Base-by-base conservation (phyloP, 495 filamentous ascomycete species). In the Aspergillus sclerotioniger region DNA sequence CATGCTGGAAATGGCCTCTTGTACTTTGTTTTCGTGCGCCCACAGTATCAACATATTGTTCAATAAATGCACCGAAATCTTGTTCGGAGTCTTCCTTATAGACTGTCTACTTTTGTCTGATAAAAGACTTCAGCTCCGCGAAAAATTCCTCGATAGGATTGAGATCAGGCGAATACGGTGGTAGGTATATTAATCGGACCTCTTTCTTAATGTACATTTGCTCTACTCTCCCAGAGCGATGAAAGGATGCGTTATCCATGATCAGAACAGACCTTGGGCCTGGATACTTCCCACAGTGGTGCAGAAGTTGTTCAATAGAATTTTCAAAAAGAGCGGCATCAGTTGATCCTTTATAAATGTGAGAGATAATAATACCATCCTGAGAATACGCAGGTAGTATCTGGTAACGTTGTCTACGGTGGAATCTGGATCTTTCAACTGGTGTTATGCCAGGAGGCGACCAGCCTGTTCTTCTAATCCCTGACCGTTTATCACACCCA, bases 161-260 rank as follows among this genome's bases (percentile, higher is more conserved):
- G 4, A 70, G 49, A 54, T 68, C 65, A 10, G 59, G 64, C 16
- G 60, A 68, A 41, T 71, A 68, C n/a, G 59, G 59, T 0, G 62
- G 63, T 6, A 68, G 33, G 48, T 67, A 77, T 25, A 74, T 16
- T 6, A 77, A 54, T 46, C 66, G 72, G 1, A 79, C 74, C 19
- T 76, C 70, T 29, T 70, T 67, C 28, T 67, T 58, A 10, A 45
- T 43, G 53, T 66, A 79, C 55, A 76, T 57, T 35, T 72, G 51
- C 47, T 72, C 45, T n/a, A 77, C 60, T 39, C 61, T 47, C 6
- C 72, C 62, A 5, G 61, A 64, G 58, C 64, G 64, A 60, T 80
- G 63, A 52, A 78, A 72, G 16, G 72, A 76, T 17, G 70, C 67
- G 64, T 80, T 78, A 53, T 80, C 77, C 66, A 77, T 78, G 25